A percentile compares a stretch with the other conserved stretches of the same genome.
phyloP scores from a whole-genome alignment of 495 filamentous ascomycete species.

The Aspergillus asperescens region DNA sequence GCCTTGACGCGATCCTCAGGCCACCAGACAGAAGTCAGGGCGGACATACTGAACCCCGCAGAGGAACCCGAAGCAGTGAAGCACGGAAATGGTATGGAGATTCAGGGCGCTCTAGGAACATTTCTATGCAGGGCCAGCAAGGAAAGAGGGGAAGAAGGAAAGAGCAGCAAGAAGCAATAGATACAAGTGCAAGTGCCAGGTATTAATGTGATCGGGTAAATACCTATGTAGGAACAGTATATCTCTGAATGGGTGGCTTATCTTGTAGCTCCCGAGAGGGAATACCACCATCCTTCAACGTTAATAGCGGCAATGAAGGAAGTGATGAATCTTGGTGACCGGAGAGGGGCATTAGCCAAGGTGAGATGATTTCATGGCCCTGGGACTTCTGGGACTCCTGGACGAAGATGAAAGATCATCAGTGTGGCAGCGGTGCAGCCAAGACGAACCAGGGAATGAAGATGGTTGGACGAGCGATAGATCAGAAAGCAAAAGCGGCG shows the following conservation, averaged over 20 bases:
- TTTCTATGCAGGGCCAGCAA: constrained; percentile 10
- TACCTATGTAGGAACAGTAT: constrained; percentile 1
- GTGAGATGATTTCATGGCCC: background rate
- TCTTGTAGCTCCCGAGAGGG: constrained; percentile 29
- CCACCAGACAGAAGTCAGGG: constrained; percentile 63
- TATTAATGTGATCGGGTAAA: constrained; percentile 1
- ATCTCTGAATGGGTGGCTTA: constrained; percentile 22
- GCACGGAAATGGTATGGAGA: background rate
- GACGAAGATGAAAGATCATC: background rate
- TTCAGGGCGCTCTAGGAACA: constrained; percentile 1
- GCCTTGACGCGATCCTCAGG: constrained; percentile 68
- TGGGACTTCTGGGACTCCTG: background rate
- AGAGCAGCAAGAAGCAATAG: constrained; percentile 5
- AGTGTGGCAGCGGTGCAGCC: background rate
- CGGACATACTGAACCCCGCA: constrained; percentile 22
- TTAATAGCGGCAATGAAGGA: constrained; percentile 16
- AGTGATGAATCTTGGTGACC: background rate
- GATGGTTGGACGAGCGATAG: background rate
- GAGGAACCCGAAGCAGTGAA: background rate
- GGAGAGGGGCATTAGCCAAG: background rate
- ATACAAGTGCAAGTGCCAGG: constrained; percentile 3
- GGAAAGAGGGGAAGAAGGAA: background rate
- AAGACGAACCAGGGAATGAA: background rate
- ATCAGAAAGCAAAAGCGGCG: background rate
- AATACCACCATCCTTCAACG: constrained; percentile 16